A percentile compares a stretch with the other conserved stretches of the same genome.
These are phyloP conservation scores for Pythium periplocum DNA, from an alignment of 352 stramenopile species.

Conservation along the genomic window DNA sequence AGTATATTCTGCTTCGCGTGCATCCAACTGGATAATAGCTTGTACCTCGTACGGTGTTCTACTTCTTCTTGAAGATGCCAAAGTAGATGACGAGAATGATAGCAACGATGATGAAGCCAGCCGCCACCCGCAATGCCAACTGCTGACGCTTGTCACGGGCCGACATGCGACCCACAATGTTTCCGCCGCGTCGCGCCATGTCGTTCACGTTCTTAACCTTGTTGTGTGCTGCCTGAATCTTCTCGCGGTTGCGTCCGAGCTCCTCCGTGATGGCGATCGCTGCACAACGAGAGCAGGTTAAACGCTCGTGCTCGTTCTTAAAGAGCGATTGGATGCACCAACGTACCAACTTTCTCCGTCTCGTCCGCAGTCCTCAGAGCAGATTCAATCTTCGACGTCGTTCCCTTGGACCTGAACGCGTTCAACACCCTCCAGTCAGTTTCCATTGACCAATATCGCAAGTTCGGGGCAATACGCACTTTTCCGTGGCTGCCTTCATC, in stretches of 20 bases:
- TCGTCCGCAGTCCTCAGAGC: slow-evolving; percentile 77
- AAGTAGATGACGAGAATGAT: slow-evolving; percentile 88
- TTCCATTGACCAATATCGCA: too few relatives aligned
- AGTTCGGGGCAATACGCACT: slow-evolving; percentile 26
- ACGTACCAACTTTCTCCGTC: slow-evolving; percentile 82
- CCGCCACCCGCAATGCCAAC: slow-evolving; percentile 59
- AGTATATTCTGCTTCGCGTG: background rate
- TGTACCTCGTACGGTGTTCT: background rate
- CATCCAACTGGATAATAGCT: background rate
- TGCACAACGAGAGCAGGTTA: slow-evolving; percentile 3
- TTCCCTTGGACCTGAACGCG: slow-evolving; percentile 69
- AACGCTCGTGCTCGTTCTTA: too few relatives aligned
- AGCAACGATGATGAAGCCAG: slow-evolving; percentile 74
- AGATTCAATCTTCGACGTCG: slow-evolving; percentile 71
- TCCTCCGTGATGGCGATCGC: slow-evolving; percentile 80
- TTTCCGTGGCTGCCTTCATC: slow-evolving; percentile 78
- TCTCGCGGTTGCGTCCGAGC: slow-evolving; percentile 78
- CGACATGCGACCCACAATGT: slow-evolving; percentile 83
- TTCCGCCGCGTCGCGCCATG: slow-evolving; percentile 74
- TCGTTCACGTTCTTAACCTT: slow-evolving; percentile 86
- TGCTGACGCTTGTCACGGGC: slow-evolving; percentile 80
- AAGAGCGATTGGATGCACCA: too few relatives aligned
- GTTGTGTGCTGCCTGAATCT: slow-evolving; percentile 74
- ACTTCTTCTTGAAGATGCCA: slow-evolving; percentile 77
- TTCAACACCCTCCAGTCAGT: too few relatives aligned